These are phyloP conservation scores for Saccharomycopsis sp. DNA, from an alignment of 805 yeast species.

Conservation along the genomic window DNA sequence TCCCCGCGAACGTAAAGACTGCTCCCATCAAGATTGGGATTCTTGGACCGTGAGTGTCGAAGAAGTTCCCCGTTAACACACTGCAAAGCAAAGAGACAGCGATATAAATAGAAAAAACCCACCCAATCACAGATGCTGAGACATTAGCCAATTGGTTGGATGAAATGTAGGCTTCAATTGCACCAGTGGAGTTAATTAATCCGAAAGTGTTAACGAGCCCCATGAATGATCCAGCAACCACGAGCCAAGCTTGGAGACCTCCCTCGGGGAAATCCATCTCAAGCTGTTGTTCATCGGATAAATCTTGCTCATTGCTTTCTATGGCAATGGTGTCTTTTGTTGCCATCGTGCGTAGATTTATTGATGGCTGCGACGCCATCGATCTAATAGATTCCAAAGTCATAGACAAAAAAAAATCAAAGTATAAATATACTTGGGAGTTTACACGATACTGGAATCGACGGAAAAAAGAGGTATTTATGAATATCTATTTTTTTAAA, in stretches of 20 bases:
- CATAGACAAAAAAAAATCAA: too few species aligned
- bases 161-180: slow-evolving; percentile 56
- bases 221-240: slow-evolving; percentile 50
- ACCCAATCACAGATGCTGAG: slow-evolving; percentile 47
- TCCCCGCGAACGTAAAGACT: slow-evolving; percentile 31
- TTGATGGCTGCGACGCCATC: too few species aligned
- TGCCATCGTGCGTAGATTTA: too few species aligned
- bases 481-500: too few species aligned
- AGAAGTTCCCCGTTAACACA: slow-evolving; percentile 38
- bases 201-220: slow-evolving; percentile 59
- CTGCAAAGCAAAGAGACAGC: slow-evolving; percentile 28
- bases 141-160: slow-evolving; percentile 41
- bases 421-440: too few species aligned
- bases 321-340: too few species aligned
- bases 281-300: too few species aligned
- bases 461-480: too few species aligned
- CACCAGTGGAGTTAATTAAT: slow-evolving; percentile 57
- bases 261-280: slow-evolving; percentile 43
- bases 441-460: too few species aligned
- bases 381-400: too few species aligned
- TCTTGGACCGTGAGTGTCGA: slow-evolving; percentile 40
- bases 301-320: too few species aligned
- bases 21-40: slow-evolving; percentile 34
- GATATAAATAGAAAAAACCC: slow-evolving; percentile 49
- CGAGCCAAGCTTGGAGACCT: slow-evolving; percentile 48